Evolutionary conservation across 306 rosid genomes (phyloP).

Genomic region (Acmispon strigosus): DNA sequence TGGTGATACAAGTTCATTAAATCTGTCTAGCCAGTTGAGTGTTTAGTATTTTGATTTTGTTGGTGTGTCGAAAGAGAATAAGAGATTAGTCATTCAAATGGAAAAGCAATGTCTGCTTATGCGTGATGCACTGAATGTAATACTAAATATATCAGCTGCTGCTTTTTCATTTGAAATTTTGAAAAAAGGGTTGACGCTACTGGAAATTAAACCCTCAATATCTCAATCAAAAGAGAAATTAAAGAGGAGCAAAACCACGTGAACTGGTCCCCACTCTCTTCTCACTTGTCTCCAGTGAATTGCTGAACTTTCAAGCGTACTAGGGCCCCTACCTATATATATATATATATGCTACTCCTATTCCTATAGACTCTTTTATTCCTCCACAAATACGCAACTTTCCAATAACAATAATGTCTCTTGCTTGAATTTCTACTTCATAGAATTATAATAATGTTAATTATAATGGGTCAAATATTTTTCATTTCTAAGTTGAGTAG

Average conservation of each 20-base stretch:
- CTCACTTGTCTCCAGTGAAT: constrained; percentile 33
- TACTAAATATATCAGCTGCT: not conserved
- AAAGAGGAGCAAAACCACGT: constrained; percentile 32
- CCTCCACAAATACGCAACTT: not conserved
- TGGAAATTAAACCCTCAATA: not conserved
- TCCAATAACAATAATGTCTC: not conserved
- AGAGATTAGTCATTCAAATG: too few species aligned
- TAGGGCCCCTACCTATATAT: constrained; percentile 1
- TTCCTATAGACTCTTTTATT: not conserved
- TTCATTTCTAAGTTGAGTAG: too few species aligned
- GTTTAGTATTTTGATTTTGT: too few species aligned
- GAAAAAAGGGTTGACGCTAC: not conserved
- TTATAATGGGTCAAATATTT: too few species aligned
- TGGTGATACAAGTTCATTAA: too few species aligned
- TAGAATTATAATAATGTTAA: not conserved
- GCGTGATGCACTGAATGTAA: constrained; percentile 26
- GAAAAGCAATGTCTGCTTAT: not conserved
- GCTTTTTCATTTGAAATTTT: constrained; percentile 23
- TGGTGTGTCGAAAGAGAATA: too few species aligned
- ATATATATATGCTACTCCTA: too few species aligned
- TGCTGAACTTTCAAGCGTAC: constrained; percentile 21
- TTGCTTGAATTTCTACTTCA: not conserved
- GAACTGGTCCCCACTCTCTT: constrained; percentile 42
- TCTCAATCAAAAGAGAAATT: constrained; percentile 15
- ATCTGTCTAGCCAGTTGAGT: too few species aligned